Evolutionary conservation across 495 filamentous ascomycete genomes (phyloP), one percentile per base, ranked within the genome.

Genomic region (Xylaria flabelliformis): DNA sequence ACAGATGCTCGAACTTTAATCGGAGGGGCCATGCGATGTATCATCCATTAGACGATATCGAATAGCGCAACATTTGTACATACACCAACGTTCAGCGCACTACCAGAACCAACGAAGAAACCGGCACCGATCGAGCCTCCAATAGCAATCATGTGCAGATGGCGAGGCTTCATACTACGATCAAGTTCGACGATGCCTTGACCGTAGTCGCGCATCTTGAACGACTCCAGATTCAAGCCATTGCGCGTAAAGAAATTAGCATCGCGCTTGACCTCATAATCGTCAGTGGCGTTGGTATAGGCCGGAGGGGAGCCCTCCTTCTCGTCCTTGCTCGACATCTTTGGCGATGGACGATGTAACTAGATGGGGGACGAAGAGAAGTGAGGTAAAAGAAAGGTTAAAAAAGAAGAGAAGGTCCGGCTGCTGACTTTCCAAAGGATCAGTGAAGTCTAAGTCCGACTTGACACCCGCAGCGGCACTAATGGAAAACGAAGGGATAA

Each of bases 121-220:
- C 82, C 91, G 34, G 91, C 91, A 56, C 91, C 91, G 67, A 93
- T 92, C 5, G 89, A 90, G 50, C 91, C 90, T 34, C 91, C 91
- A 73, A 93, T 91, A 63, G 91, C 90, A 76, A 93, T 93, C 88
- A 93, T 92, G 80, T 93, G 90, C 71, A 93, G 78, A 79, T 93
- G 90, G 61, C 91, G 84, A 36, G 85, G 83, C 81, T 89, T 89
- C 81, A 93, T 83, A 75, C 83, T 85, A 50, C 90, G 89, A 80
- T 92, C 85, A 69, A 88, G 82, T 74, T 83, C 78, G 46, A 81
- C 72, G 50, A 77, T 71, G 50, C 82, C 80, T 53, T 72, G 36
- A 62, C 80, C 83, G 68, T 80, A 75, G 63, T 80, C 77, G 50
- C 84, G 83, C 74, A 78, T 80, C 75, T 80, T 81, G 80, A 89